phyloP scores from a whole-genome alignment of 2,329 filamentous ascomycete genomes.

The Pestalotiopsis sp. region DNA sequence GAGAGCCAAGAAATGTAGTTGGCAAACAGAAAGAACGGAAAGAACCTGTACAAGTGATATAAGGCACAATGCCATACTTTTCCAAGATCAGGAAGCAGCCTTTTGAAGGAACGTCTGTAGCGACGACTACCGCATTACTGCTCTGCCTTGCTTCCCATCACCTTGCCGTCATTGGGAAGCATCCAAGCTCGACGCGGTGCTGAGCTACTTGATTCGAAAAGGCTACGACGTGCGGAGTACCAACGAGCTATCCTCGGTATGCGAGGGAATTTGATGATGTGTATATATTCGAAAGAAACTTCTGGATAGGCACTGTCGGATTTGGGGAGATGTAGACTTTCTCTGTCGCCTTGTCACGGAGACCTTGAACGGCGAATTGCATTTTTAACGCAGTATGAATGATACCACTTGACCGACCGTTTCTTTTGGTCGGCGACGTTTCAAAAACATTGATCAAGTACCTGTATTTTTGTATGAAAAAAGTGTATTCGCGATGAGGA shows the following conservation, averaged over 20 bases:
- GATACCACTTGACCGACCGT: neutral
- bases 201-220: too few species aligned
- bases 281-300: neutral
- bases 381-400: neutral
- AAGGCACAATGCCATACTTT: neutral
- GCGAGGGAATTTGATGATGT: neutral
- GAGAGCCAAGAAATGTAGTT: constrained; percentile 22
- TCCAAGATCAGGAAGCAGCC: neutral
- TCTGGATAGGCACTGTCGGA: neutral
- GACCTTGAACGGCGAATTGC: neutral
- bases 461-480: too few species aligned
- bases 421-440: neutral
- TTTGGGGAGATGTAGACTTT: neutral
- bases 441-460: too few species aligned
- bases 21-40: neutral
- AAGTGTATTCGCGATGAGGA: too few species aligned
- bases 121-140: too few species aligned
- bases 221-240: too few species aligned
- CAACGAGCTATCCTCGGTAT: too few species aligned
- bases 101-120: too few species aligned
- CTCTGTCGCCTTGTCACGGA: neutral
- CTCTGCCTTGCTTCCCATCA: too few species aligned
- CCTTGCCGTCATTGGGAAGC: too few species aligned
- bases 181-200: too few species aligned
- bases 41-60: neutral